Evolutionary conservation across 305 asterid species (phyloP).

Genomic region (Solanum hybrid): DNA sequence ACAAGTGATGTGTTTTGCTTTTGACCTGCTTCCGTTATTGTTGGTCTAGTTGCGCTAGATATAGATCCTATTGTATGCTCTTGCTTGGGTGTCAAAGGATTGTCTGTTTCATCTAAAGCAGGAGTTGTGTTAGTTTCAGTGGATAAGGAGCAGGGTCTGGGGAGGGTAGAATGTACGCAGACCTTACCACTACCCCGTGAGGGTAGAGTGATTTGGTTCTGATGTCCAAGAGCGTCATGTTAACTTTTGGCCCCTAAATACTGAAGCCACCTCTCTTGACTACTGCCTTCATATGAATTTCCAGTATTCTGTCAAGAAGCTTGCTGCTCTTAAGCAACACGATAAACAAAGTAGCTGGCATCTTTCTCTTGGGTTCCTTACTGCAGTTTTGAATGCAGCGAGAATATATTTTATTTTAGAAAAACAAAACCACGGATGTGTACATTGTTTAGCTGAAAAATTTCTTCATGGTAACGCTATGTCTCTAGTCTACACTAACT

Average conservation of each 20-base stretch:
- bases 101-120: not conserved
- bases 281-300: not conserved
- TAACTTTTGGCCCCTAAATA: not conserved
- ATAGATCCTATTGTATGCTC: not conserved
- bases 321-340: not conserved
- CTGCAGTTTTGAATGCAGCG: not conserved
- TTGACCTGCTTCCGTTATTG: not conserved
- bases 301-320: not conserved
- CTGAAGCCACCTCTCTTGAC: not conserved
- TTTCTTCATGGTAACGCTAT: not conserved
- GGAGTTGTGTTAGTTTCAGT: not conserved
- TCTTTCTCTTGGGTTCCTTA: not conserved
- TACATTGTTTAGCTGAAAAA: not conserved
- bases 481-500: not conserved
- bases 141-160: not conserved
- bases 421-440: not conserved
- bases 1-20: not conserved
- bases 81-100: not conserved
- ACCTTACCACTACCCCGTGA: not conserved
- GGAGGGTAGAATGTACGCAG: not conserved
- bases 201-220: not conserved
- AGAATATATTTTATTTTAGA: not conserved
- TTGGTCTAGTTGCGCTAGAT: not conserved
- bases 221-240: not conserved
- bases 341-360: not conserved